Conservation (phyloP, 768 basidiomycete species). For the Auriscalpium vulgare region DNA sequence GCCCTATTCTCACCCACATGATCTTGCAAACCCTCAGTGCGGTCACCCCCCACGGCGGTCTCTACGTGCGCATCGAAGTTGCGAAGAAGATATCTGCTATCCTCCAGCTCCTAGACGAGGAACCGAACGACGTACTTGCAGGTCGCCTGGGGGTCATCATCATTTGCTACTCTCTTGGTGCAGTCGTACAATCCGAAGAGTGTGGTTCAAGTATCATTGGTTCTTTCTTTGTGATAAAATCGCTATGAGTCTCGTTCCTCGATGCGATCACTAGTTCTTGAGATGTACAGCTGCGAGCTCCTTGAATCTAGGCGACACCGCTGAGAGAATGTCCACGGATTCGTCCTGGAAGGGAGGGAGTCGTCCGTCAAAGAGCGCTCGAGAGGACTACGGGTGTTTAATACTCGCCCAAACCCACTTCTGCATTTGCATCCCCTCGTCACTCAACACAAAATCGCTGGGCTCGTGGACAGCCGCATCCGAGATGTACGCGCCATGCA, state of each 20-base stretch:
- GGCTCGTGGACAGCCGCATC: constrained; percentile 16
- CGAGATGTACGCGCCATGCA: constrained; percentile 20
- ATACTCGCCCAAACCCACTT: constrained; percentile 17
- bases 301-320: no score
- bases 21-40: background rate
- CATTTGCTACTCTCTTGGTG: constrained; percentile 42
- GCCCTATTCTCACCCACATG: background rate
- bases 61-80: background rate
- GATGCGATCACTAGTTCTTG: no score
- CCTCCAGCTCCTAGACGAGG: constrained; percentile 37
- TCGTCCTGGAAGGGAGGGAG: no score
- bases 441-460: constrained; percentile 26
- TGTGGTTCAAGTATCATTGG: no score
- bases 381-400: no score
- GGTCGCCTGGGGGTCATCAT: constrained; percentile 45
- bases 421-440: constrained; percentile 22
- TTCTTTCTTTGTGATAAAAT: no score
- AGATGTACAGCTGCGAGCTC: no score
- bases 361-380: no score
- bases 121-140: constrained; percentile 41
- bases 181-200: constrained; percentile 39
- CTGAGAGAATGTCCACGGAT: no score
- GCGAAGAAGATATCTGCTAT: constrained; percentile 22
- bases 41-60: background rate
- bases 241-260: no score